phyloP scores from a whole-genome alignment of 257 asterid genomes.

The Solanum appendiculatum region DNA sequence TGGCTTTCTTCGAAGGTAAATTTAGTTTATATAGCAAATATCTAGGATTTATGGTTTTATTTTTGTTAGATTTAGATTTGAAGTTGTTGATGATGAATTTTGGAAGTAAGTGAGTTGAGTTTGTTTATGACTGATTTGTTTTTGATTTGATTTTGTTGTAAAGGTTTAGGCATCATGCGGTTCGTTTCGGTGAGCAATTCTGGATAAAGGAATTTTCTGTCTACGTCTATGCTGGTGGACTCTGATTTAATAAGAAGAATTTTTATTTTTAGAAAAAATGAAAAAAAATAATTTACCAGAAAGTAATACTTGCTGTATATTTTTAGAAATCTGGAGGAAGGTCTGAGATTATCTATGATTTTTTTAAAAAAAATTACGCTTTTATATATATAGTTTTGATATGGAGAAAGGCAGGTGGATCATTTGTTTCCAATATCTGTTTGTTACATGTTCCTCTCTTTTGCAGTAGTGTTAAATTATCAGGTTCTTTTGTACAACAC shows the following conservation, averaged over 20 bases:
- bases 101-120: background rate
- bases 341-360: background rate
- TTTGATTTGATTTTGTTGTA: slow-evolving; percentile 1
- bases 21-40: background rate
- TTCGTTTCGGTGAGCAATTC: slow-evolving; percentile 33
- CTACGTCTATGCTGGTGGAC: slow-evolving; percentile 20
- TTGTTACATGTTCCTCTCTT: slow-evolving; percentile 37
- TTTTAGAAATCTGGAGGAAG: background rate
- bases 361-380: background rate
- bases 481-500: slow-evolving; percentile 29
- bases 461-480: slow-evolving; percentile 63
- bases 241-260: slow-evolving; percentile 11
- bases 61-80: background rate
- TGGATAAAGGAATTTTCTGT: slow-evolving; percentile 21
- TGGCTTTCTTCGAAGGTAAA: slow-evolving; percentile 22
- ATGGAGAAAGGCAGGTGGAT: slow-evolving; percentile 31
- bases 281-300: background rate
- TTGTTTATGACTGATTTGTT: background rate
- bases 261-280: background rate
- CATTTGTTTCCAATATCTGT: slow-evolving; percentile 11
- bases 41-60: background rate
- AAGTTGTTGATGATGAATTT: background rate
- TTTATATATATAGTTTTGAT: background rate
- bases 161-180: slow-evolving; percentile 42
- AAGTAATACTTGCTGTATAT: background rate